Evolutionary conservation across 805 yeast genomes (phyloP).

Genomic region (Myxozyma udenii): DNA sequence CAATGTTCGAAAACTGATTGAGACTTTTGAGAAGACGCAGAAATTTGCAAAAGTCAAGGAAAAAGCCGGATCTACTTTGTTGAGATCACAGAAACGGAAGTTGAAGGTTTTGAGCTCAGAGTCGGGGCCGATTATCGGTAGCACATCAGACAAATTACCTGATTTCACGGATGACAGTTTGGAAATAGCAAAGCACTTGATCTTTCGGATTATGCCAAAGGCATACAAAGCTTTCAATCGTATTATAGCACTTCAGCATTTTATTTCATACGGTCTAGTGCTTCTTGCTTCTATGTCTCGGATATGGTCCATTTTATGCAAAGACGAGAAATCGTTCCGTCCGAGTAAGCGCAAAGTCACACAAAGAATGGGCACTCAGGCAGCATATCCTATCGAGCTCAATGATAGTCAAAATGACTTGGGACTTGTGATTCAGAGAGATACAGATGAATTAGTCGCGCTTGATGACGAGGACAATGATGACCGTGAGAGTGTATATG

Average conservation of each 20-base stretch:
- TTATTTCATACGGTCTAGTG: slow-evolving; percentile 15
- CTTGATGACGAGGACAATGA: background rate
- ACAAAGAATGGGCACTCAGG: background rate
- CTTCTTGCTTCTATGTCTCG: slow-evolving; percentile 12
- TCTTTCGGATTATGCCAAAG: slow-evolving; percentile 17
- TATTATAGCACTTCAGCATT: slow-evolving; percentile 18
- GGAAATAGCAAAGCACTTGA: slow-evolving; percentile 14
- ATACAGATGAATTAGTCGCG: background rate
- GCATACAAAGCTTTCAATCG: slow-evolving; percentile 23
- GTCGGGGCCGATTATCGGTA: background rate
- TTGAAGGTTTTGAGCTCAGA: background rate
- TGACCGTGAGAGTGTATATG: background rate
- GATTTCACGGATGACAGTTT: background rate
- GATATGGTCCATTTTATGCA: slow-evolving; percentile 10
- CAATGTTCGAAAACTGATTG: slow-evolving; percentile 6
- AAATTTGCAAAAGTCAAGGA: background rate
- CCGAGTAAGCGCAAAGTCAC: background rate
- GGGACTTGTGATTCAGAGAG: slow-evolving; percentile 3
- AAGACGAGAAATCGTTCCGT: slow-evolving; percentile 8
- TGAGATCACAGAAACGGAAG: background rate
- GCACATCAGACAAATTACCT: background rate
- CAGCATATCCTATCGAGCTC: background rate
- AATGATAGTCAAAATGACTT: slow-evolving; percentile 1
- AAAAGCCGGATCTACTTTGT: background rate
- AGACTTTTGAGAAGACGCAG: background rate